These are phyloP conservation scores for Conticribra weissflogii DNA, from an alignment of 108 stramenopile genomes.

Conservation along the genomic window DNA sequence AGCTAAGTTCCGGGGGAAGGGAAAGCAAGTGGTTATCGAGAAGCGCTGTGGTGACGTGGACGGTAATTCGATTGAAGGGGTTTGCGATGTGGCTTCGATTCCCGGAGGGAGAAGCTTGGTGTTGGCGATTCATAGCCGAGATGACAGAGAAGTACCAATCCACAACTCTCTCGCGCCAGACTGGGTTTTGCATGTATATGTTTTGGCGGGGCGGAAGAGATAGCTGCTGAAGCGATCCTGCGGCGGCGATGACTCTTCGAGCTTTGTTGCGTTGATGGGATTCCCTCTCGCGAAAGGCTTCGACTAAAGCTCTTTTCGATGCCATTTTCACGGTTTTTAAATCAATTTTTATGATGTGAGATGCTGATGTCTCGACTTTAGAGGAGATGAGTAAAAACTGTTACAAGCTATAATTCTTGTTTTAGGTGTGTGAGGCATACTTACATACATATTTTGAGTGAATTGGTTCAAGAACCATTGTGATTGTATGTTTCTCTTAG, in stretches of 20 bases:
- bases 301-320: no score
- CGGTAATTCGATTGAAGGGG: slow-evolving; percentile 28
- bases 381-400: no score
- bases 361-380: no score
- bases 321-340: no score
- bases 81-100: background rate
- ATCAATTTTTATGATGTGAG: no score
- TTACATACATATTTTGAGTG: no score
- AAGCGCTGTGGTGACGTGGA: slow-evolving; percentile 31
- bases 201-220: slow-evolving; percentile 4
- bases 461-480: no score
- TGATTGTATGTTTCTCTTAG: no score
- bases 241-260: background rate
- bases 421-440: no score
- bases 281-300: background rate
- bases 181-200: no score
- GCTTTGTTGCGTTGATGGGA: background rate
- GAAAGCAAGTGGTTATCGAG: slow-evolving; percentile 22
- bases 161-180: slow-evolving; percentile 40
- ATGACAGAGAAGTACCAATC: slow-evolving; percentile 35
- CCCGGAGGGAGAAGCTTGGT: background rate
- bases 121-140: slow-evolving; percentile 21
- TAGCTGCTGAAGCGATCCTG: background rate
- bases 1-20: slow-evolving; percentile 9
- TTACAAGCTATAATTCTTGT: no score